Evolutionary conservation across 2,329 filamentous ascomycete genomes (phyloP).

Genomic region (Emergomyces orientalis): DNA sequence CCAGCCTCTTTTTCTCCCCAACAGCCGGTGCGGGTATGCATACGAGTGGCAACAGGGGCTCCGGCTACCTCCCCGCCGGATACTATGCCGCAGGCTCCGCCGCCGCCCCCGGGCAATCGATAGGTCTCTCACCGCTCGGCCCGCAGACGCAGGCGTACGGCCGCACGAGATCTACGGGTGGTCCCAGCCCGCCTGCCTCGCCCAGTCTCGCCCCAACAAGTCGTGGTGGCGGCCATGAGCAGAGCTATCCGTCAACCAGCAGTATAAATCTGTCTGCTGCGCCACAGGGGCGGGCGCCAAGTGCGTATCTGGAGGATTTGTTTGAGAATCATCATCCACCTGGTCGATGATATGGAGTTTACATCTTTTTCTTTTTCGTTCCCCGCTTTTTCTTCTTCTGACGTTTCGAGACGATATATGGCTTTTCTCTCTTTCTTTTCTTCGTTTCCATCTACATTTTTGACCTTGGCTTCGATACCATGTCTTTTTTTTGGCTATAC

Average conservation of each 20-base stretch:
- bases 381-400: neutral
- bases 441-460: no score
- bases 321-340: constrained; percentile 58
- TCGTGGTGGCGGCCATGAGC: constrained; percentile 22
- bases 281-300: constrained; percentile 65
- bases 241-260: constrained; percentile 40
- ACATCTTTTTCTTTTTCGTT: neutral
- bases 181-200: constrained; percentile 55
- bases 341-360: neutral
- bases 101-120: constrained; percentile 36
- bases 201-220: constrained; percentile 45
- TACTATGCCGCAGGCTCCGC: constrained; percentile 71
- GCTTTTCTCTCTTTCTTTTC: neutral
- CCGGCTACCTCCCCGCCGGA: constrained; percentile 74
- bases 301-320: constrained; percentile 81
- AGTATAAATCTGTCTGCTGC: constrained; percentile 56
- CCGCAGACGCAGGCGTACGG: constrained; percentile 49
- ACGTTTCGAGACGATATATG: neutral
- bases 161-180: constrained; percentile 40
- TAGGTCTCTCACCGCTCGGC: constrained; percentile 53
- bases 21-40: constrained; percentile 59
- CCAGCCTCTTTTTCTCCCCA: constrained; percentile 87
- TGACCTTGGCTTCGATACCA: neutral
- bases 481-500: constrained; percentile 1
- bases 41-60: constrained; percentile 55